Base-by-base conservation (phyloP, 2,329 filamentous ascomycete genomes). In the Immersiporthe knoxdaviesiana region DNA sequence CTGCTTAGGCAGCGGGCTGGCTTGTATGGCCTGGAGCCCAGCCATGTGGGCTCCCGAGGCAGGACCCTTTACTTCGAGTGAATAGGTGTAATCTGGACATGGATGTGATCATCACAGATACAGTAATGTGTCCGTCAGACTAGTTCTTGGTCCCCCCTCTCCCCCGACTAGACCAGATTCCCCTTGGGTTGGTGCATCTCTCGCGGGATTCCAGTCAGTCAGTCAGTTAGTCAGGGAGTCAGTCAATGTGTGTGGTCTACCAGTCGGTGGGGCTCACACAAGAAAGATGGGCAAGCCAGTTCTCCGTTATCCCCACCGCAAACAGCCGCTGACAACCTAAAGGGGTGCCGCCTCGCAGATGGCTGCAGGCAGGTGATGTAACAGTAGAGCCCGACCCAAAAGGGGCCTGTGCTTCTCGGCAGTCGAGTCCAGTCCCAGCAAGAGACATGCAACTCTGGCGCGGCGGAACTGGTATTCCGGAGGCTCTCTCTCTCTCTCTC, bases 1-100 rank as follows among this genome's bases (percentile, higher is more conserved):
- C 27, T 63, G 62, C n/a, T n/a, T n/a, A 50, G 62, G 44, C 30
- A n/a, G 62, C 62, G 50, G 62, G 61, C 61, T 63, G 61, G 61
- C 5, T 24, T 32, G 61, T 52, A 27, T 18, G 44, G 44, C 62
- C 44, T 41, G 62, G 44, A 30, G 27, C 30, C n/a, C 16, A 44
- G 41, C 21, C 16, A 30, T 63, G 41, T 30, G 44, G 27, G 32
- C n/a, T 54, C 44, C 16, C n/a, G 39, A 32, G 24, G n/a, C 24
- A 30, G 11, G 8, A 63, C n/a, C n/a, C n/a, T n/a, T 41, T 18
- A 18, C 8, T 35, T 27, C 12, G 1, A 35, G 27, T 58, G 50
- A 54, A 35, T 16, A 27, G 61, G 41, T 30, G 41, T 21, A 39
- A 39, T 27, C 41, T 47, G 16, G 4, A 39, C 10, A 52, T 27